Percentiles rank a stretch among this genome's conserved stretches.
Conservation (phyloP, 345 rosid genomes). For the Eucalyptus regnans region DNA sequence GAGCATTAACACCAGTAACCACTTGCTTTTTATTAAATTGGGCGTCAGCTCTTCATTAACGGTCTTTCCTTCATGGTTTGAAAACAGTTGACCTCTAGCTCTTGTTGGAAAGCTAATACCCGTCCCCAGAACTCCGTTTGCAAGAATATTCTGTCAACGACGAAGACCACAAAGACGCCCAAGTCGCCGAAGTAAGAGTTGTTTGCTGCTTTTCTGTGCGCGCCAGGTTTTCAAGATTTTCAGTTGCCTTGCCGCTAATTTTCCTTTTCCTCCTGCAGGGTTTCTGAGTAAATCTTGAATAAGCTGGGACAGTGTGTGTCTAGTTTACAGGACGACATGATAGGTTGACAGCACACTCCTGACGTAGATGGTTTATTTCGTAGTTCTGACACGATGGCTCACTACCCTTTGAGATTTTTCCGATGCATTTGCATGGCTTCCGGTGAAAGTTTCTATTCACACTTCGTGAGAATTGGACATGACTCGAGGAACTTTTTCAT, state of each 20-base stretch:
- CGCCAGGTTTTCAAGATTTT: not conserved
- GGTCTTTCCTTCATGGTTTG: not conserved
- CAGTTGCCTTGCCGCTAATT: not conserved
- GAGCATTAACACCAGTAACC: not conserved
- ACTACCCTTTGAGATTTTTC: not conserved
- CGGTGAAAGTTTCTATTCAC: not conserved
- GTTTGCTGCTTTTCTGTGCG: not conserved
- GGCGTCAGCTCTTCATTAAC: not conserved
- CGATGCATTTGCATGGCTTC: not conserved
- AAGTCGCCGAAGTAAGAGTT: not conserved
- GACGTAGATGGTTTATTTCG: not conserved
- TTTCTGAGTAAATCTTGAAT: constrained; percentile 5
- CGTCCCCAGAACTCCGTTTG: constrained; percentile 50
- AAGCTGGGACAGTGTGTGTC: not conserved
- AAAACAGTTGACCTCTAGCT: constrained; percentile 86
- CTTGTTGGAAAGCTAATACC: constrained; percentile 62
- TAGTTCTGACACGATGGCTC: not conserved
- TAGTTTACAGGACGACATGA: not conserved
- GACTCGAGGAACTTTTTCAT: not conserved
- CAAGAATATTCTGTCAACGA: not conserved
- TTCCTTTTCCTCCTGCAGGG: constrained; percentile 11
- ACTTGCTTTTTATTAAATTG: not conserved
- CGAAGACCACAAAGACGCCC: too few relatives aligned
- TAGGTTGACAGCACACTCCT: not conserved
- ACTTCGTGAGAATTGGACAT: not conserved